phyloP scores from a whole-genome alignment of 176 grass and related monocot genomes.

The Aechmea fasciata region DNA sequence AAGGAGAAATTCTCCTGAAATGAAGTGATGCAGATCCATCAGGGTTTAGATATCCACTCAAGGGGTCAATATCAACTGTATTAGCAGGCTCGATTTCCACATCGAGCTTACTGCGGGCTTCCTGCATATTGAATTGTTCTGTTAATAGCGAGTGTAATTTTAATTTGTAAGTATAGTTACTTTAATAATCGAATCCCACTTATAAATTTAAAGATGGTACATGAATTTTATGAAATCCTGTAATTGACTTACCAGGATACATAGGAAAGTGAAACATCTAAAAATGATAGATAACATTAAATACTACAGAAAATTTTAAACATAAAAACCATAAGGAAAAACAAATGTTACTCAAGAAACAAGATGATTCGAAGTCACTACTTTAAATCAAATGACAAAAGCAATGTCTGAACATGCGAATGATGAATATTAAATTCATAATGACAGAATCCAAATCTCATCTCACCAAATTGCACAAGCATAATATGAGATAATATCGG shows the following conservation, averaged over 20 bases:
- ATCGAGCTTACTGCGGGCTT: constrained; percentile 87
- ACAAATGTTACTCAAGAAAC: not conserved
- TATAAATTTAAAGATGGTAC: too few relatives aligned
- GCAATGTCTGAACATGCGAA: not conserved
- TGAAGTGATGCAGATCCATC: constrained; percentile 55
- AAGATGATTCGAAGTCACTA: not conserved
- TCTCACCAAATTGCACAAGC: not conserved
- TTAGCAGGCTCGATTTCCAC: constrained; percentile 66
- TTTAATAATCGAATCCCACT: too few relatives aligned
- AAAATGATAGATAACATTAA: not conserved
- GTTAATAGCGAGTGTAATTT: not conserved
- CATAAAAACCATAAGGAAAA: not conserved
- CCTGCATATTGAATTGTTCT: constrained; percentile 32
- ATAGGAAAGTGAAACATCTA: not conserved
- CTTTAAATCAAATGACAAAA: not conserved
- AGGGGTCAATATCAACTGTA: constrained; percentile 68
- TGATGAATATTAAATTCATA: not conserved
- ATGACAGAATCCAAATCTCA: not conserved
- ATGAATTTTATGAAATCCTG: too few relatives aligned
- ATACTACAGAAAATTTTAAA: not conserved
- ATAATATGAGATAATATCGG: not conserved
- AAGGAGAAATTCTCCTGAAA: constrained; percentile 49
- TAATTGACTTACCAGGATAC: not conserved
- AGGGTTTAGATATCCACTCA: constrained; percentile 42
- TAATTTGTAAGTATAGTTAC: not conserved